These are phyloP conservation scores for Pittosporum tobira DNA, from an alignment of 129 eudicot species.

Conservation along the genomic window DNA sequence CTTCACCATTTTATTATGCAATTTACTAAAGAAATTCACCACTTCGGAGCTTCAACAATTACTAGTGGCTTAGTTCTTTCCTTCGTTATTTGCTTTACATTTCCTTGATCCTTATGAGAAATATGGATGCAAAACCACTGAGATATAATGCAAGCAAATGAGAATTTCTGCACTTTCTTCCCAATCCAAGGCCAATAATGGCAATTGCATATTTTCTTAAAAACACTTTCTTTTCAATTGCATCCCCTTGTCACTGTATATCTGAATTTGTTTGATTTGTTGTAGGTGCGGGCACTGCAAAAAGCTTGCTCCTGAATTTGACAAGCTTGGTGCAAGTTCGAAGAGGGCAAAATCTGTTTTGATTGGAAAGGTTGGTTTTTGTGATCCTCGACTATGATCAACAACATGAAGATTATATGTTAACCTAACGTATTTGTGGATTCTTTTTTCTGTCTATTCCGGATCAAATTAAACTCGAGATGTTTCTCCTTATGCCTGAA, in stretches of 20 bases:
- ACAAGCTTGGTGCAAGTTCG: slow-evolving; percentile 82
- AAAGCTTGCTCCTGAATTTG: slow-evolving; percentile 96
- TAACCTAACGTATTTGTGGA: neutral
- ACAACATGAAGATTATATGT: neutral
- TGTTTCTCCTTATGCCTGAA: neutral
- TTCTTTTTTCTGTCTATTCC: neutral
- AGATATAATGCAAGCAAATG: neutral
- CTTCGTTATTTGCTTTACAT: neutral
- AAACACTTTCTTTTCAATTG: too few relatives aligned
- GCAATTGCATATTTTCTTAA: too few relatives aligned
- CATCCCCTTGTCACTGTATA: neutral
- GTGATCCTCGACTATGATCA: neutral
- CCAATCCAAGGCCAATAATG: neutral
- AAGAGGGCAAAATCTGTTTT: slow-evolving; percentile 84
- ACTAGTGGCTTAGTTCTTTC: neutral
- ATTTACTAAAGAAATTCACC: too few relatives aligned
- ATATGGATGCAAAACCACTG: neutral
- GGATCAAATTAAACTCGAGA: neutral
- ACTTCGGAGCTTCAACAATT: neutral
- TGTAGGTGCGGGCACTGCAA: slow-evolving; percentile 99
- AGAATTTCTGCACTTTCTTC: neutral
- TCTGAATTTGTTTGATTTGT: slow-evolving; percentile 10
- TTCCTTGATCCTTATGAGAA: neutral
- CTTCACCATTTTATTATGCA: too few relatives aligned
- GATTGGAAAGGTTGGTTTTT: slow-evolving; percentile 74